A percentile compares a stretch with the other conserved stretches of the same genome.
These are phyloP conservation scores for Urostyla sp. DNA, from an alignment of 73 alveolate species.

Conservation along the genomic window DNA sequence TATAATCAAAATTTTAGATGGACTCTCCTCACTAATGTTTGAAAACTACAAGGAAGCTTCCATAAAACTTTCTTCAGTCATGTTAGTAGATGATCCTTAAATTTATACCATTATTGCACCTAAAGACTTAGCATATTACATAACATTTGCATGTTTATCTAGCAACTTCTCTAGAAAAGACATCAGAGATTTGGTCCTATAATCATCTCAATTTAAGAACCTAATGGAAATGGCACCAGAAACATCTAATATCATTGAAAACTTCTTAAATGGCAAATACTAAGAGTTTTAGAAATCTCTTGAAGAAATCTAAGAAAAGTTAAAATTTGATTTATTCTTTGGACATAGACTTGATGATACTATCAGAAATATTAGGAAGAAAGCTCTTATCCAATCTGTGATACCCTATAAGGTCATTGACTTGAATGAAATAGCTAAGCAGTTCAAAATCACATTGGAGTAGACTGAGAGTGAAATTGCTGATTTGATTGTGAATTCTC, in stretches of 20 bases:
- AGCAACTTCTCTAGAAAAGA: slow-evolving; percentile 24
- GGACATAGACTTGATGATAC: slow-evolving; percentile 3
- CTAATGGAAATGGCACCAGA: slow-evolving; percentile 47
- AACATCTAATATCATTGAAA: slow-evolving; percentile 36
- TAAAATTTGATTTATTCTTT: slow-evolving; percentile 39
- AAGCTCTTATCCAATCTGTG: slow-evolving; percentile 58
- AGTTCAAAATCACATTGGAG: slow-evolving; percentile 43
- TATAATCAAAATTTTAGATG: slow-evolving; percentile 51
- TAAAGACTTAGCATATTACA: slow-evolving; percentile 52
- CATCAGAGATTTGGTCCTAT: slow-evolving; percentile 17
- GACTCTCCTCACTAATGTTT: slow-evolving; percentile 8
- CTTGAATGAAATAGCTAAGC: slow-evolving; percentile 52
- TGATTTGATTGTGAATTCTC: slow-evolving; percentile 48
- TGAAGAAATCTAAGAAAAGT: background rate
- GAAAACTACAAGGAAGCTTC: slow-evolving; percentile 53
- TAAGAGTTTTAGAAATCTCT: slow-evolving; percentile 13
- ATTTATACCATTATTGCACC: background rate
- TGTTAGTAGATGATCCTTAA: background rate
- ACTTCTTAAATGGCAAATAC: slow-evolving; percentile 60
- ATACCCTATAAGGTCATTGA: slow-evolving; percentile 68
- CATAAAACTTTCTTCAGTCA: background rate
- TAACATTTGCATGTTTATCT: slow-evolving; percentile 5
- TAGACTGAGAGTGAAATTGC: slow-evolving; percentile 56
- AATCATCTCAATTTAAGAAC: slow-evolving; percentile 22
- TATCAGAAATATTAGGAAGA: slow-evolving; percentile 52